Conservation (phyloP, 1,284 basidiomycete genomes). For the Dichomitus squalens region DNA sequence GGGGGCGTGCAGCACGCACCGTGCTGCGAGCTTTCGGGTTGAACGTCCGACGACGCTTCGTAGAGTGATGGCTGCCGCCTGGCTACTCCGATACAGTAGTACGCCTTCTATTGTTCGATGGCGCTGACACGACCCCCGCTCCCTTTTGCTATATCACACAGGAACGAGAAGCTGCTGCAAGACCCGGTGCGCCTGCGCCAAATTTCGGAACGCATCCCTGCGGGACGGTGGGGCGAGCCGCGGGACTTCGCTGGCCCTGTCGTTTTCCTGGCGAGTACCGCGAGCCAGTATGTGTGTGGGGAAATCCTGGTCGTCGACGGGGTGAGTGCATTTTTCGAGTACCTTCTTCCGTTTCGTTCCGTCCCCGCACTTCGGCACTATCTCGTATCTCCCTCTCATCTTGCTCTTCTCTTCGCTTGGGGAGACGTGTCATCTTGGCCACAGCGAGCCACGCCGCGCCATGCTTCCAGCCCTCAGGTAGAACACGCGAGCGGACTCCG, state of each 20-base stretch:
- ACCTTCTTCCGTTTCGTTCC: background rate
- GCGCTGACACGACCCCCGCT: background rate
- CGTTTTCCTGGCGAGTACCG: slow-evolving; percentile 87
- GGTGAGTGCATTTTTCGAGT: too few relatives aligned
- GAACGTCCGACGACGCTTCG: background rate
- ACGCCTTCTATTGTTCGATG: background rate
- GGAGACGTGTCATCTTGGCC: background rate
- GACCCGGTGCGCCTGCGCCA: slow-evolving; percentile 80
- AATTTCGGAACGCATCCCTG: slow-evolving; percentile 93
- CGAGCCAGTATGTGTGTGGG: slow-evolving; percentile 90
- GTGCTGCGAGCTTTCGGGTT: too few relatives aligned
- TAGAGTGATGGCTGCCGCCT: background rate
- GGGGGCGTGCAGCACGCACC: background rate
- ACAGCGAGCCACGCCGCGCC: too few relatives aligned
- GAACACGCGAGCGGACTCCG: background rate
- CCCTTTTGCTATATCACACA: slow-evolving; percentile 28
- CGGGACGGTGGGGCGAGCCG: slow-evolving; percentile 87
- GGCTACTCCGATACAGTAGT: background rate
- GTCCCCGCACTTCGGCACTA: background rate
- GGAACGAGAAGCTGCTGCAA: slow-evolving; percentile 79
- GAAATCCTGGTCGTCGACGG: slow-evolving; percentile 84
- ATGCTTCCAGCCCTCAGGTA: background rate
- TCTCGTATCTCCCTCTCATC: background rate
- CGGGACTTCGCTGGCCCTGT: slow-evolving; percentile 89
- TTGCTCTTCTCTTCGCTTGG: too few relatives aligned